Evolutionary conservation across 768 basidiomycete species (phyloP).

Genomic region (Dioszegia hungarica): DNA sequence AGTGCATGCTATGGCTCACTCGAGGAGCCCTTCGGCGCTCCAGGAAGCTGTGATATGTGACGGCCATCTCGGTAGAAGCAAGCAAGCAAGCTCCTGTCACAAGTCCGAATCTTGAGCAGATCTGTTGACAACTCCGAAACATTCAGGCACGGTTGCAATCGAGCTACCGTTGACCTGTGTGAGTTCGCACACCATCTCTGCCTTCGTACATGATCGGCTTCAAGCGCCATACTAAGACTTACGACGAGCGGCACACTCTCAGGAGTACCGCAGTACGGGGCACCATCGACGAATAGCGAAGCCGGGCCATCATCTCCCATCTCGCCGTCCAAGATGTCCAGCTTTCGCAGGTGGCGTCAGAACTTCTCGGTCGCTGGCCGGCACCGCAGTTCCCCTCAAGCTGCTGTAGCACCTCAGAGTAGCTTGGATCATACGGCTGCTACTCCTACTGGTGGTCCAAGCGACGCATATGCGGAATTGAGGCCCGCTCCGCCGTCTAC

Average conservation of each 20-base stretch:
- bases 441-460: too few relatives aligned
- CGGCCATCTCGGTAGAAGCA: too few relatives aligned
- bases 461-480: neutral
- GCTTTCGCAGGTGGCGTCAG: conserved; percentile 6
- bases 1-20: neutral
- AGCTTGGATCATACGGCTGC: too few relatives aligned
- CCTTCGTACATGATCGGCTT: too few relatives aligned
- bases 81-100: too few relatives aligned
- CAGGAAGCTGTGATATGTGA: too few relatives aligned
- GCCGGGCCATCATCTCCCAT: neutral
- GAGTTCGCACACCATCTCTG: too few relatives aligned
- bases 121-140: neutral
- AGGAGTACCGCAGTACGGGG: too few relatives aligned
- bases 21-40: neutral
- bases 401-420: neutral
- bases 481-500: too few relatives aligned
- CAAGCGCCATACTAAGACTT: too few relatives aligned
- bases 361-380: conserved; percentile 7
- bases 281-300: neutral
- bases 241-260: neutral
- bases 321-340: neutral
- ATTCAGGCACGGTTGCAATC: neutral
- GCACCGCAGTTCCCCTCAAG: neutral
- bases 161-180: too few relatives aligned
- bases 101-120: too few relatives aligned